Conservation (phyloP, 2,329 filamentous ascomycete species). For the Colletotrichum sp. region DNA sequence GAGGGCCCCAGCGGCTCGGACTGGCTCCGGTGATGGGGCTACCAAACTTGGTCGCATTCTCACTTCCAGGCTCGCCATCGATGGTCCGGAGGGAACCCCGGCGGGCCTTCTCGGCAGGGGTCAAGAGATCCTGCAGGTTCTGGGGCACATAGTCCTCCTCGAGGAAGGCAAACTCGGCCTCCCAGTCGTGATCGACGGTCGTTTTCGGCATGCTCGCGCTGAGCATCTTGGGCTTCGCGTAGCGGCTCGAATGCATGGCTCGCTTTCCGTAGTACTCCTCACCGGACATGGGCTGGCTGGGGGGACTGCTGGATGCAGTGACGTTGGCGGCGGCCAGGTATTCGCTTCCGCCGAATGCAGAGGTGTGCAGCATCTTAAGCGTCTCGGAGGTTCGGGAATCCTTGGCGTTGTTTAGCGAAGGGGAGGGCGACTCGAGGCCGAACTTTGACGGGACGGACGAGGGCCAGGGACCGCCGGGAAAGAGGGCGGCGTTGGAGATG, state of each 20-base stretch:
- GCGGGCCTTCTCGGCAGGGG: conserved; percentile 70
- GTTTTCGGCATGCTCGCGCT: conserved; percentile 71
- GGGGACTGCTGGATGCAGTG: conserved; percentile 45
- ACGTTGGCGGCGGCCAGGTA: conserved; percentile 57
- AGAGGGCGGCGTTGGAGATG: conserved; percentile 87
- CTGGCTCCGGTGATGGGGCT: conserved; percentile 62
- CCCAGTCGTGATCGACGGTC: conserved; percentile 69
- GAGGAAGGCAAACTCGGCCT: conserved; percentile 72
- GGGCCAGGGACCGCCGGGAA: conserved; percentile 79
- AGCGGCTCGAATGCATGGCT: conserved; percentile 71
- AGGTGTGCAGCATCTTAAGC: conserved; percentile 69
- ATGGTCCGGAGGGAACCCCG: conserved; percentile 61
- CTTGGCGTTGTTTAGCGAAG: conserved; percentile 69
- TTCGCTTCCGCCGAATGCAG: conserved; percentile 70
- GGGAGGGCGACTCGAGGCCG: conserved; percentile 83
- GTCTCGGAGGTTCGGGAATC: conserved; percentile 67
- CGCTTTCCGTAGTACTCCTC: conserved; percentile 74
- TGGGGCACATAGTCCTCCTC: conserved; percentile 90
- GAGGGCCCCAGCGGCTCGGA: conserved; percentile 65
- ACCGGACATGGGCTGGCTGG: conserved; percentile 54
- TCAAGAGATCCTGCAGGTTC: conserved; percentile 69
- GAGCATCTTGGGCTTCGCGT: conserved; percentile 71
- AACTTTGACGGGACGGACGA: conserved; percentile 94
- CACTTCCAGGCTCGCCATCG: conserved; percentile 56
- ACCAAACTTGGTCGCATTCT: conserved; percentile 62